Conservation (phyloP, 768 basidiomycete genomes). For the Termitomyces sp. region DNA sequence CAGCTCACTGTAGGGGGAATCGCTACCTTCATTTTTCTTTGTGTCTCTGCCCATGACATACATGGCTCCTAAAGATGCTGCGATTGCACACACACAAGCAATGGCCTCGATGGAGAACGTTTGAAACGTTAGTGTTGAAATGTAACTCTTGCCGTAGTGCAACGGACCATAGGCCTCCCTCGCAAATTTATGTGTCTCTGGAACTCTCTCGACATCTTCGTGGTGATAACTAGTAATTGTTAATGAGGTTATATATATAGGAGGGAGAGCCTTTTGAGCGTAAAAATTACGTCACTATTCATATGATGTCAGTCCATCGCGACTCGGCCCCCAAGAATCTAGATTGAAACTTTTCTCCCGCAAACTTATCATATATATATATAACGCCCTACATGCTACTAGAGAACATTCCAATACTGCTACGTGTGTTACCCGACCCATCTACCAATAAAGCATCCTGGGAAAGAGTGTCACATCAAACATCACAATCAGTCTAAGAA, state of each 20-base stretch:
- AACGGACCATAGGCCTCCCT: conserved; percentile 15
- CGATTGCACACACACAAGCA: conserved; percentile 22
- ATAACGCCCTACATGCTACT: conserved; percentile 22
- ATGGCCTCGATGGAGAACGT: conserved; percentile 19
- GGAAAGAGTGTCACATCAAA: neutral
- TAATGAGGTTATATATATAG: neutral
- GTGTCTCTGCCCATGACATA: conserved; percentile 25
- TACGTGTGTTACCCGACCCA: conserved; percentile 36
- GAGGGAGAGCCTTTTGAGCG: neutral
- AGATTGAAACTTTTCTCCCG: no score
- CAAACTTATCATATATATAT: neutral
- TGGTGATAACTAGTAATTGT: neutral
- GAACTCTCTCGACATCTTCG: conserved; percentile 2
- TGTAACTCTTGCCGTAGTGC: neutral
- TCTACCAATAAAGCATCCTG: conserved; percentile 49
- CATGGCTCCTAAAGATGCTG: conserved; percentile 25
- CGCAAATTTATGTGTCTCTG: conserved; percentile 6
- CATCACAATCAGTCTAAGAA: neutral
- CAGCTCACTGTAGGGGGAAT: conserved; percentile 27
- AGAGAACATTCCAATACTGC: conserved; percentile 34
- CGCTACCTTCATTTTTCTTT: conserved; percentile 25
- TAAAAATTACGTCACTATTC: conserved; percentile 2
- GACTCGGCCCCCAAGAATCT: no score
- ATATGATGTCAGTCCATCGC: neutral
- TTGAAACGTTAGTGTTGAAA: neutral